Evolutionary conservation across 352 stramenopile species (phyloP), one percentile per base, ranked within the genome.

Genomic region (Globisporangium splendens): DNA sequence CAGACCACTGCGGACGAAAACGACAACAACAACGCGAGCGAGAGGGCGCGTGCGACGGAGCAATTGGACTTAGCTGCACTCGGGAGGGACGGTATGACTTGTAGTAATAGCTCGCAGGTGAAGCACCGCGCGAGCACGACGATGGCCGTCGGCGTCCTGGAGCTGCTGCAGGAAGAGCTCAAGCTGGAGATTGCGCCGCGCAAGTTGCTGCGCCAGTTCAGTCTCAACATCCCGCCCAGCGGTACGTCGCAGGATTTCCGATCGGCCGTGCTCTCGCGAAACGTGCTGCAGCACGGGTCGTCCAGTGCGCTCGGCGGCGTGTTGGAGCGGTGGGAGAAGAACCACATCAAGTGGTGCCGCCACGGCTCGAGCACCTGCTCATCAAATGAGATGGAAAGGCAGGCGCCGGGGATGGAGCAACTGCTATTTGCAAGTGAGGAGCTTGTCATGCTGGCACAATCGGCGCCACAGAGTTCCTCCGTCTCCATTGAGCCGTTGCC

Each of bases 171-270:
- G 58, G 82, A 88, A 53, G 82, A 89, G 55, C 67, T 91, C 21
- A 66, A 70, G 35, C 70, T 88, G 17, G 82, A 91, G 62, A 86
- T 91, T 47, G 69, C 72, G 24, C 79, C 84, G 8, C 74, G 83
- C 46, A 80, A 83, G 18, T 58, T 93, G 21, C 63, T 88, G 59
- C 77, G 84, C 2, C 84, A 93, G 59, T 90, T 87, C 59, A 94
- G 82, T 44, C 65, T 94, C 54, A 92, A 84, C 42, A 83, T 92
- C n/a, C 68, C 70, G 3, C 75, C 79, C 1, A 70, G 63, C 35
- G 69, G 68, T 44, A 54, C 46, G 17, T 42, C 39, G 35, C 31
- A 54, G 6, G 57, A 55, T 39, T 65, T 47, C 28, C 56, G 55
- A 5, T 58, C 48, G 7, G 21, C 52, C 3, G 33, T 67, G 39